Percentiles rank a stretch among this genome's conserved stretches.
phyloP scores from a whole-genome alignment of 495 filamentous ascomycete species.

The Choiromyces venosus region DNA sequence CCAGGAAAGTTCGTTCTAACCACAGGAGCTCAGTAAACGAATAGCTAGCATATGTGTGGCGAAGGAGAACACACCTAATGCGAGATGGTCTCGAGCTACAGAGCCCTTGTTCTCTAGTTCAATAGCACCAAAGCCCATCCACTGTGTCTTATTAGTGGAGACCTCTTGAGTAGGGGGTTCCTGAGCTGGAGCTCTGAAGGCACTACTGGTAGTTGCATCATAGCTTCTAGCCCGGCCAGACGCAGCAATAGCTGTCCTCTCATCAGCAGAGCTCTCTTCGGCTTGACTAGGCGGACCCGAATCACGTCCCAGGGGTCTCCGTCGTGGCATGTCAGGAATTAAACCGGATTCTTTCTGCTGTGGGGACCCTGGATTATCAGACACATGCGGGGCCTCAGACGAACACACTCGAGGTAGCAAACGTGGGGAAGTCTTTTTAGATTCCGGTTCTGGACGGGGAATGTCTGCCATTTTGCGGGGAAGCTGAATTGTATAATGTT shows the following conservation, averaged over 20 bases:
- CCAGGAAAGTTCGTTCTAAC: slow-evolving; percentile 89
- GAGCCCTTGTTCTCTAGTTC: slow-evolving; percentile 96
- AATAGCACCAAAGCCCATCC: slow-evolving; percentile 65
- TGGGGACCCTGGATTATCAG: background rate
- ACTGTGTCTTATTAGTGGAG: slow-evolving; percentile 11
- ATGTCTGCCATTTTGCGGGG: background rate
- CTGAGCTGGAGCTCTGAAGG: slow-evolving; percentile 9
- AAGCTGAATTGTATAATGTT: background rate
- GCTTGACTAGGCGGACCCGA: background rate
- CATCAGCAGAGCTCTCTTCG: slow-evolving; percentile 22
- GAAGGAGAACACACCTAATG: slow-evolving; percentile 61
- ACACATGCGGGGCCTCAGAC: background rate
- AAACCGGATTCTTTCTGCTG: background rate
- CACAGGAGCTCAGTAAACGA: slow-evolving; percentile 10
- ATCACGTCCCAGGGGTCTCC: background rate
- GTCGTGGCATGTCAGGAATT: background rate
- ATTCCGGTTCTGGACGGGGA: background rate
- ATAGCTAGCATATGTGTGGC: background rate
- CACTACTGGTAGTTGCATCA: slow-evolving; percentile 12
- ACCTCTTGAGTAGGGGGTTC: slow-evolving; percentile 19
- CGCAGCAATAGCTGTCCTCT: slow-evolving; percentile 26
- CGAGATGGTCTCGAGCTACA: slow-evolving; percentile 90
- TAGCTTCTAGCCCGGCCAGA: slow-evolving; percentile 28
- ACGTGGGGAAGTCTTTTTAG: background rate
- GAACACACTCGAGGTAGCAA: background rate